These are phyloP conservation scores for Alternaria panax DNA, from an alignment of 2,329 filamentous ascomycete species.

Conservation along the genomic window DNA sequence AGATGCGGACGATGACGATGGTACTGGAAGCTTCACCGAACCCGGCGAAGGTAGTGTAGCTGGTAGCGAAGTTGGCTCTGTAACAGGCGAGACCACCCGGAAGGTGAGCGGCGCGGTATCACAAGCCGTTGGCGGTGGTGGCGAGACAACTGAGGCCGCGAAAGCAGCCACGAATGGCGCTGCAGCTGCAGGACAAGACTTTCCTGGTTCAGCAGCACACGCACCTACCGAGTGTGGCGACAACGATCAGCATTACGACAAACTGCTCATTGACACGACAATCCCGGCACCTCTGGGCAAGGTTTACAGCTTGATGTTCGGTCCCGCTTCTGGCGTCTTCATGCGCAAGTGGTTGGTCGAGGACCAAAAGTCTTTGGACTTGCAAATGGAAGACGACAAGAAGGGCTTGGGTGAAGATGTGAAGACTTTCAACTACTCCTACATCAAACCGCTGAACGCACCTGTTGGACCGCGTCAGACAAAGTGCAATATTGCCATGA, in stretches of 20 bases:
- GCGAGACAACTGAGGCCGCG: slow-evolving; percentile 43
- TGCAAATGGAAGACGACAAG: slow-evolving; percentile 83
- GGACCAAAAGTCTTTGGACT: slow-evolving; percentile 88
- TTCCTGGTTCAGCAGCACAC: slow-evolving; percentile 84
- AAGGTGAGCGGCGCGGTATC: slow-evolving; percentile 71
- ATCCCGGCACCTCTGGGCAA: slow-evolving; percentile 90
- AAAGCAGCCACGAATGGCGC: slow-evolving; percentile 53
- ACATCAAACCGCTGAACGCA: slow-evolving; percentile 87
- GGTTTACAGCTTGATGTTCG: slow-evolving; percentile 88
- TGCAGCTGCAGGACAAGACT: slow-evolving; percentile 65
- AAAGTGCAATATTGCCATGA: slow-evolving; percentile 89
- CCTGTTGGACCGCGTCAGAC: slow-evolving; percentile 92
- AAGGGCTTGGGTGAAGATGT: slow-evolving; percentile 78
- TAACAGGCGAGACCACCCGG: slow-evolving; percentile 65
- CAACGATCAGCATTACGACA: slow-evolving; percentile 79
- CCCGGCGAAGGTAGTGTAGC: slow-evolving; percentile 61
- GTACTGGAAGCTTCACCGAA: slow-evolving; percentile 68
- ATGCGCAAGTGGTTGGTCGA: slow-evolving; percentile 86
- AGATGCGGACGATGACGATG: slow-evolving; percentile 77
- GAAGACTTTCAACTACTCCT: slow-evolving; percentile 77
- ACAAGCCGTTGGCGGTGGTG: slow-evolving; percentile 49
- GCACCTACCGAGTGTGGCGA: slow-evolving; percentile 87
- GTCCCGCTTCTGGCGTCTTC: slow-evolving; percentile 77
- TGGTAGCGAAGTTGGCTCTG: slow-evolving; percentile 59
- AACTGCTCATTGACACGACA: slow-evolving; percentile 81